These are phyloP conservation scores for Strobilomyces dryophilus DNA, from an alignment of 768 basidiomycete species.

Conservation along the genomic window DNA sequence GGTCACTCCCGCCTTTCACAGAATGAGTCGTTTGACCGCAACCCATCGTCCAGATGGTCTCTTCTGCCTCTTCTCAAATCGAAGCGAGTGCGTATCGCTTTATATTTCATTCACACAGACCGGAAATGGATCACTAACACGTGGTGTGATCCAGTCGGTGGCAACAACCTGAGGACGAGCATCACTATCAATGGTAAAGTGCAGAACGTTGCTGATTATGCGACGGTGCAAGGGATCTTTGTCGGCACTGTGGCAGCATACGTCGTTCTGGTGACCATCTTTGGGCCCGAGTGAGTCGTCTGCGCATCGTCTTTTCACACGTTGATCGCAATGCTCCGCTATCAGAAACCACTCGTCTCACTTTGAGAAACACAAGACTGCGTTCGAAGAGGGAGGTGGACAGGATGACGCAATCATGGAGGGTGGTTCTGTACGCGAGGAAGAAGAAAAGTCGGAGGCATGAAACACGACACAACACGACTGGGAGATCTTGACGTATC, in stretches of 20 bases:
- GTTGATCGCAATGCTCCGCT: neutral
- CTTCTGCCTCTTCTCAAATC: slow-evolving; percentile 73
- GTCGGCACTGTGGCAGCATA: slow-evolving; percentile 80
- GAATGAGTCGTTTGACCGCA: slow-evolving; percentile 1
- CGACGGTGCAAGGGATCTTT: slow-evolving; percentile 80
- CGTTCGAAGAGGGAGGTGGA: slow-evolving; percentile 72
- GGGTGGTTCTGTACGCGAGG: slow-evolving; percentile 7
- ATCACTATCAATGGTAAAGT: slow-evolving; percentile 38
- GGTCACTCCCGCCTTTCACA: too few relatives aligned
- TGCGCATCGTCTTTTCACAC: too few relatives aligned
- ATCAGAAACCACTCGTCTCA: slow-evolving; percentile 66
- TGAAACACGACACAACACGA: slow-evolving; percentile 16
- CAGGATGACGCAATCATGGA: slow-evolving; percentile 41
- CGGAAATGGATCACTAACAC: neutral
- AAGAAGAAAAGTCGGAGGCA: slow-evolving; percentile 22
- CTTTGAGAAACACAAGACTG: slow-evolving; percentile 80
- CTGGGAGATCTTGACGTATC: neutral
- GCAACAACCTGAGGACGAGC: slow-evolving; percentile 51
- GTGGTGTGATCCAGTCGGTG: slow-evolving; percentile 44
- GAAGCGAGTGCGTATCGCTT: slow-evolving; percentile 53
- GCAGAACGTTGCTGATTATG: slow-evolving; percentile 57
- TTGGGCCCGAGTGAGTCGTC: slow-evolving; percentile 70
- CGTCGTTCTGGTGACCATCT: slow-evolving; percentile 66
- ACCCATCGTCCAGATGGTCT: slow-evolving; percentile 45
- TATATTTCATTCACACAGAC: neutral